These are phyloP conservation scores for baker's yeast (Saccharomyces cerevisiae) DNA, from an alignment of 805 yeast genomes.

Conservation along the genomic window DNA sequence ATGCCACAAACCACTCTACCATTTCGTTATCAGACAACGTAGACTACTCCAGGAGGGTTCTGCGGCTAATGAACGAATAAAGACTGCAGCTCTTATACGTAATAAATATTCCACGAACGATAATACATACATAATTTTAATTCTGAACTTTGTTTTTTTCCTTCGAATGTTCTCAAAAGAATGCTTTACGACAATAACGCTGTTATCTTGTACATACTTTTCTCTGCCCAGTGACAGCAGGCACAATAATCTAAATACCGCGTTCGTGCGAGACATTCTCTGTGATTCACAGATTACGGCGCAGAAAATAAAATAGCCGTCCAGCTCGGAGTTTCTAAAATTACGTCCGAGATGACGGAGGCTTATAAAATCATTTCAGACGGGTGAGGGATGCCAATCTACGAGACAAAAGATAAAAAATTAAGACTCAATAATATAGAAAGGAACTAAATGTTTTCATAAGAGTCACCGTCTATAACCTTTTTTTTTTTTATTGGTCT, in stretches of 20 bases:
- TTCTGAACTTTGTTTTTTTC: not conserved
- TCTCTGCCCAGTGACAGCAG: not conserved
- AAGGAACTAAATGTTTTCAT: not conserved
- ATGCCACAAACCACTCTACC: constrained; percentile 6
- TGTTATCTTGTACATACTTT: not conserved
- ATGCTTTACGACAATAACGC: not conserved
- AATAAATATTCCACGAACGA: not conserved
- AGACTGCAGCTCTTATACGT: not conserved
- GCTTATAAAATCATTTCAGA: not conserved
- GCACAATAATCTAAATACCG: not conserved
- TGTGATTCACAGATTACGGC: not conserved
- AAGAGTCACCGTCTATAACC: not conserved
- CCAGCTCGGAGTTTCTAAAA: not conserved
- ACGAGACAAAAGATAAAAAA: not conserved
- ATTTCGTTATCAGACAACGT: constrained; percentile 39
- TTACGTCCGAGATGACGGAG: not conserved
- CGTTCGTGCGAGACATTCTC: not conserved
- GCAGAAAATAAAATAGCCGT: not conserved
- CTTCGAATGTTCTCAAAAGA: not conserved
- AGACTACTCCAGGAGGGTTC: constrained; percentile 43
- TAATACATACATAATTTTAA: not conserved
- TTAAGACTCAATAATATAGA: not conserved
- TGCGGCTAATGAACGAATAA: constrained; percentile 34
- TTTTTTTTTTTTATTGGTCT: not conserved
- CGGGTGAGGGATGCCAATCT: not conserved